Percentiles rank a stretch among this genome's conserved stretches.
Conservation (phyloP, 148 eudicot genomes). For the Gaultheria prostrata region DNA sequence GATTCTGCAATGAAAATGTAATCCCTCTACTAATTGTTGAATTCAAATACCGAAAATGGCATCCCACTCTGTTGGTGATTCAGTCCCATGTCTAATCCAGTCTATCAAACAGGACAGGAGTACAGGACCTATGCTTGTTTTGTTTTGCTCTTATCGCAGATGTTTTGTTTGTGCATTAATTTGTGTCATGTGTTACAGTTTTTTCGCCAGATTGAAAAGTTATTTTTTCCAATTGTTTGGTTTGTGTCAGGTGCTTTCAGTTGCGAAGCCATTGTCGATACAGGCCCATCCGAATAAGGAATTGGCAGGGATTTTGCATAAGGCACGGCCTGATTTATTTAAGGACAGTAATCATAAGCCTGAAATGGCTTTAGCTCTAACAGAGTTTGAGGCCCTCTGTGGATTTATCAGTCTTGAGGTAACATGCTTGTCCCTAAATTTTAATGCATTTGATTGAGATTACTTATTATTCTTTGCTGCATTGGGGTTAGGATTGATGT, state of each 20-base stretch:
- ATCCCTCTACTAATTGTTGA: background rate
- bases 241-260: slow-evolving; percentile 68
- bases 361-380: slow-evolving; percentile 90
- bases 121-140: background rate
- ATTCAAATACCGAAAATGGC: background rate
- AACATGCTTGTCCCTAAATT: background rate
- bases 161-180: background rate
- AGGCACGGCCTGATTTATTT: slow-evolving; percentile 50
- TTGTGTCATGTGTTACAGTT: background rate
- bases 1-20: background rate
- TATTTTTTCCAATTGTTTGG: background rate
- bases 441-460: background rate
- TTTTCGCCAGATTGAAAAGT: background rate
- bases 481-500: background rate
- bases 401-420: slow-evolving; percentile 80
- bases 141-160: too few relatives aligned
- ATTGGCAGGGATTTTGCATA: slow-evolving; percentile 60
- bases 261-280: slow-evolving; percentile 76
- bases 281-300: slow-evolving; percentile 91
- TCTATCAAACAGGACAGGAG: background rate
- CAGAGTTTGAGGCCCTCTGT: slow-evolving; percentile 82
- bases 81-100: background rate
- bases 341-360: slow-evolving; percentile 89
- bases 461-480: background rate
- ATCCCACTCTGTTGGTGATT: background rate